These are phyloP conservation scores for Lentinus polychrous DNA, from an alignment of 1,284 basidiomycete species.

Conservation along the genomic window DNA sequence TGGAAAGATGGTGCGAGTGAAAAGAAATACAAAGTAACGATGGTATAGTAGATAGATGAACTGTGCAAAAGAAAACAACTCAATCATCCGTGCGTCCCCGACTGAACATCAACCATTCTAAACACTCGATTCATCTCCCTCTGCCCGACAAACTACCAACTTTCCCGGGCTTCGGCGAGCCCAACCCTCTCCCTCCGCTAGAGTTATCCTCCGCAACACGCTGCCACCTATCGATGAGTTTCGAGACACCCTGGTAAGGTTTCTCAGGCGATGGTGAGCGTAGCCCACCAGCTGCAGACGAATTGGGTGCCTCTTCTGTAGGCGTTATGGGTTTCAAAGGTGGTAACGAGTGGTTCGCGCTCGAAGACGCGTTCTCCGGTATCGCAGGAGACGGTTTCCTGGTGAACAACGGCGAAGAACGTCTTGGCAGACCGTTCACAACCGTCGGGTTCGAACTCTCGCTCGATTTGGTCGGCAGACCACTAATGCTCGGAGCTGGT, in stretches of 20 bases:
- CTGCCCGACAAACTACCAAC: constrained; percentile 9
- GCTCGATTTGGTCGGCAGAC: neutral
- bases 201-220: constrained; percentile 57
- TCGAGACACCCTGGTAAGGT: constrained; percentile 74
- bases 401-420: constrained; percentile 17
- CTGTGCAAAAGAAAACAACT: neutral
- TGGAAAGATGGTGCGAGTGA: too few relatives aligned
- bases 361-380: constrained; percentile 10
- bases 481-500: constrained; percentile 12
- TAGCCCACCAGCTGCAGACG: constrained; percentile 27
- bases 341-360: constrained; percentile 7
- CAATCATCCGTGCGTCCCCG: too few relatives aligned
- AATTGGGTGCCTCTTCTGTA: constrained; percentile 4
- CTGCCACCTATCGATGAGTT: constrained; percentile 80
- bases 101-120: neutral
- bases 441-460: neutral
- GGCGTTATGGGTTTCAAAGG: constrained; percentile 7
- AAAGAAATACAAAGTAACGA: neutral
- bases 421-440: neutral
- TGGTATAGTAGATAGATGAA: neutral
- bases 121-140: neutral
- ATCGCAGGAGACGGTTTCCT: constrained; percentile 6
- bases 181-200: constrained; percentile 13
- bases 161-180: neutral
- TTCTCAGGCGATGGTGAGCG: constrained; percentile 62